A percentile compares a stretch with the other conserved stretches of the same genome.
phyloP scores from a whole-genome alignment of 441 rosid genomes.

The Adansonia gregorii region DNA sequence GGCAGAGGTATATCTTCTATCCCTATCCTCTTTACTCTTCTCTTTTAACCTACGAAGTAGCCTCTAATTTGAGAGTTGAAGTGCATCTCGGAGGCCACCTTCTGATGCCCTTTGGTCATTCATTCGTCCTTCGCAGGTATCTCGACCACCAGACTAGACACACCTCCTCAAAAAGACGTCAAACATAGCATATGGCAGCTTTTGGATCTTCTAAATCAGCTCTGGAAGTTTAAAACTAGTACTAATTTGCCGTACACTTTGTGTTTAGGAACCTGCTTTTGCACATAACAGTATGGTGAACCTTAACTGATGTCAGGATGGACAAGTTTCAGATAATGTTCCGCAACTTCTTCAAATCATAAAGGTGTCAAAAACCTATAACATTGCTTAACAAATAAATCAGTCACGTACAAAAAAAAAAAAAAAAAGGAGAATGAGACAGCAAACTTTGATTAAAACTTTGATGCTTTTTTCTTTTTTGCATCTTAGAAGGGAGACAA shows the following conservation, averaged over 20 bases:
- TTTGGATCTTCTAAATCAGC: background rate
- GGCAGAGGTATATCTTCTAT: too few species aligned
- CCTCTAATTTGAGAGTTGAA: too few species aligned
- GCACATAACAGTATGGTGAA: conserved; percentile 1
- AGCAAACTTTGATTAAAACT: background rate
- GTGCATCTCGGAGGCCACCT: too few species aligned
- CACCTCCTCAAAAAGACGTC: too few species aligned
- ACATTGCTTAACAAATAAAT: background rate
- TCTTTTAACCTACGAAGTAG: too few species aligned
- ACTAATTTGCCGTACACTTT: background rate
- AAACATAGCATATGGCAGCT: background rate
- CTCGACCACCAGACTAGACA: too few species aligned
- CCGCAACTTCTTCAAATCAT: background rate
- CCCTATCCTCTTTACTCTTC: too few species aligned
- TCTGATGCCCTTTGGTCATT: too few species aligned
- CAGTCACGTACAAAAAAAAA: background rate
- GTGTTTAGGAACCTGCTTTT: background rate
- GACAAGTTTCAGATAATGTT: background rate
- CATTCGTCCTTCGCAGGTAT: too few species aligned
- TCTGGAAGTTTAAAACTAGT: background rate
- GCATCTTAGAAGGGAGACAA: background rate
- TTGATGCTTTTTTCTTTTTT: background rate
- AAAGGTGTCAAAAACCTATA: background rate
- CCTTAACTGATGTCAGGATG: background rate
- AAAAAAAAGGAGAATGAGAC: too few species aligned